Evolutionary conservation across 164 flowering plant genomes (phyloP).

Genomic region (Magnolia kwangsiensis): DNA sequence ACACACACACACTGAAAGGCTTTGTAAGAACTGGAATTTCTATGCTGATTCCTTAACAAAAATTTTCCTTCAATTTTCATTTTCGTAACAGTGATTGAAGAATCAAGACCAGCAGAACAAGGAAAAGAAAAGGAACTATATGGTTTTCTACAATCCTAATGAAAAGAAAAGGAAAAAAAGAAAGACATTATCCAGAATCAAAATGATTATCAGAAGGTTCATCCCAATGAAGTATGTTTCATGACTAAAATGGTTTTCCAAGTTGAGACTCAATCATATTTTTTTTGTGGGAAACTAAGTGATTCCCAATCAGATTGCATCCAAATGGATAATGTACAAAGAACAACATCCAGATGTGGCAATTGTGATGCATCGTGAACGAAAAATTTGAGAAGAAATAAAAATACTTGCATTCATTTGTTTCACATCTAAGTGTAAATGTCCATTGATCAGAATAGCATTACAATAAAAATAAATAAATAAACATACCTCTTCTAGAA

Average conservation of each 20-base stretch:
- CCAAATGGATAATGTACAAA: no score
- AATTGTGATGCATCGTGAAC: background rate
- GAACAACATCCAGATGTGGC: background rate
- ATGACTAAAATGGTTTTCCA: background rate
- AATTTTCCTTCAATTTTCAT: no score
- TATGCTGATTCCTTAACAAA: no score
- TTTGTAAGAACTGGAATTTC: no score
- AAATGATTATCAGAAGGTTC: no score
- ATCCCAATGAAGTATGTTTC: background rate
- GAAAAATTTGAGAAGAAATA: background rate
- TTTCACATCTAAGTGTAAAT: background rate
- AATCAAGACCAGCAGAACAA: background rate
- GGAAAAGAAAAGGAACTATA: no score
- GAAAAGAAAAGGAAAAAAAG: no score
- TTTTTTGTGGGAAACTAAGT: background rate
- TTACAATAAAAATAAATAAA: background rate
- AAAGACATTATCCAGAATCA: background rate
- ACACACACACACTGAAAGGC: no score
- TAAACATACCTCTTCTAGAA: constrained; percentile 46
- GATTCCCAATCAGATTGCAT: no score
- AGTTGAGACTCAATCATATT: background rate
- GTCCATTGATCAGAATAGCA: background rate
- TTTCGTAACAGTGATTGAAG: no score
- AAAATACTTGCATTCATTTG: background rate
- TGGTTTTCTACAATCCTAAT: no score